Percentiles rank a stretch among this genome's conserved stretches.
Conservation (phyloP, 345 rosid species). For the Citrus medica region DNA sequence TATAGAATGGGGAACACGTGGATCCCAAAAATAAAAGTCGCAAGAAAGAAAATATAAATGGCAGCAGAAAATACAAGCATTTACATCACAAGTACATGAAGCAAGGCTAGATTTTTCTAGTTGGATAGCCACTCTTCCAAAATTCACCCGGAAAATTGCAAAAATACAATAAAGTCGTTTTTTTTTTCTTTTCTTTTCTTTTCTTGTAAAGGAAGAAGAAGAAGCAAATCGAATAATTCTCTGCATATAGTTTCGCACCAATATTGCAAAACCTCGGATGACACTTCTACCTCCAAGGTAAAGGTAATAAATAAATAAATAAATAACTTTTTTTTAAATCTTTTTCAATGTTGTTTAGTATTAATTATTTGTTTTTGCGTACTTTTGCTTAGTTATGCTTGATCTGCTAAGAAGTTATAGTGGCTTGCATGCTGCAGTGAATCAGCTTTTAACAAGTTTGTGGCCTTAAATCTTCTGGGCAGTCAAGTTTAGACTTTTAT, state of each 20-base stretch:
- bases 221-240: slow-evolving; percentile 21
- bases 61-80: no score
- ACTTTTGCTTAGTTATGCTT: not conserved
- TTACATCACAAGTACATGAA: not conserved
- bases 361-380: not conserved
- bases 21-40: no score
- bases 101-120: not conserved
- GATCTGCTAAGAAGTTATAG: not conserved
- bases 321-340: not conserved
- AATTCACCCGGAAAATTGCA: not conserved
- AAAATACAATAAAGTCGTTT: not conserved
- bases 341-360: not conserved
- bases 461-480: not conserved
- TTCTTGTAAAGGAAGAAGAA: slow-evolving; percentile 19
- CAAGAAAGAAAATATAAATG: not conserved
- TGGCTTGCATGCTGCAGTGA: not conserved
- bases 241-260: not conserved
- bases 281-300: not conserved
- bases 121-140: not conserved
- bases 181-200: not conserved
- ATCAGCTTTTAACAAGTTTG: not conserved
- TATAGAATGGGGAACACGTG: no score
- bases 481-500: not conserved
- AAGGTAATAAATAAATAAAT: not conserved
- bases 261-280: not conserved